These are phyloP conservation scores for Tephrocybe sp. DNA, from an alignment of 768 basidiomycete genomes.

Conservation along the genomic window DNA sequence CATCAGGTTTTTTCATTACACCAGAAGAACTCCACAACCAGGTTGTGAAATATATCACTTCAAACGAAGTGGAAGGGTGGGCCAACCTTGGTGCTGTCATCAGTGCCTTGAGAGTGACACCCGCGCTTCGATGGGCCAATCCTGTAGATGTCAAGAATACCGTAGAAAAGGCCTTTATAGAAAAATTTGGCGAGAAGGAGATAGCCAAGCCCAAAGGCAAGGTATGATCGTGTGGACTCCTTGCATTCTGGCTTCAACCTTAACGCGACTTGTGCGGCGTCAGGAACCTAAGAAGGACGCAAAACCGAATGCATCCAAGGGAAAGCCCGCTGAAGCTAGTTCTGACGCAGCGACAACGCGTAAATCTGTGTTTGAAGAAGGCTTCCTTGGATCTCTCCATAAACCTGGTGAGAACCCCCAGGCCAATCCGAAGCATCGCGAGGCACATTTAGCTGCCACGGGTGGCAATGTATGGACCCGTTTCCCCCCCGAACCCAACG, in stretches of 20 bases:
- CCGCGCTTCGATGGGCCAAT: constrained; percentile 76
- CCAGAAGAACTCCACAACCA: constrained; percentile 55
- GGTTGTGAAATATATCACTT: constrained; percentile 55
- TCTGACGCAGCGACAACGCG: constrained; percentile 37
- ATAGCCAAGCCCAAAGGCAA: constrained; percentile 63
- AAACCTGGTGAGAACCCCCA: constrained; percentile 94
- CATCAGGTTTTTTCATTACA: constrained; percentile 75
- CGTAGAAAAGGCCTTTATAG: constrained; percentile 65
- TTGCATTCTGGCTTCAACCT: not conserved
- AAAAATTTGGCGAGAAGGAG: constrained; percentile 73
- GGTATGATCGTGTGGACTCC: constrained; percentile 30
- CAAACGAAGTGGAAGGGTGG: constrained; percentile 68
- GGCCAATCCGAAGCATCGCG: constrained; percentile 69
- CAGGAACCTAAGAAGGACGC: constrained; percentile 53
- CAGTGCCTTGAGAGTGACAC: constrained; percentile 56
- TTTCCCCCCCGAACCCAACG: constrained; percentile 98
- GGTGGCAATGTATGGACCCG: constrained; percentile 87
- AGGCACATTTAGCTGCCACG: constrained; percentile 78
- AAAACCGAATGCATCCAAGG: constrained; percentile 29
- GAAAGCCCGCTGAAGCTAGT: constrained; percentile 24
- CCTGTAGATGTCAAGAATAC: constrained; percentile 83
- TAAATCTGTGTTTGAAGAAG: constrained; percentile 86
- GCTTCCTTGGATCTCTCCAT: constrained; percentile 90
- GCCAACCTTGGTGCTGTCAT: constrained; percentile 65
- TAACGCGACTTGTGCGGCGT: not conserved